These are phyloP conservation scores for Colletotrichum tamarilloi DNA, from an alignment of 2,329 filamentous ascomycete genomes.

Conservation along the genomic window DNA sequence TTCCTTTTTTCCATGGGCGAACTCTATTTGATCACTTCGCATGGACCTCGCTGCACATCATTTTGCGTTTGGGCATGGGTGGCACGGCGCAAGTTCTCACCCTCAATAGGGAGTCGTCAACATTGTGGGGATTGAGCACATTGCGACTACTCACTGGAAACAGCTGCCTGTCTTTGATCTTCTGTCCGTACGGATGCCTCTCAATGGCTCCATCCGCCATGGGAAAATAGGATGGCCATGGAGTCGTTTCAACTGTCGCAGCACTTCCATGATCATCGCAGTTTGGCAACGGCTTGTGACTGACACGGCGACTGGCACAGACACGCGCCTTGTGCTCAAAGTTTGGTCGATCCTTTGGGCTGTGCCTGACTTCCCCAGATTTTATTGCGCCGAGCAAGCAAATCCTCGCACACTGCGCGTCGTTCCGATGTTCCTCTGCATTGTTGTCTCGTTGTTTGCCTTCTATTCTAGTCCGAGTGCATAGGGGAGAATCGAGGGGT, in stretches of 20 bases:
- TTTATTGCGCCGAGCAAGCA: constrained; percentile 17
- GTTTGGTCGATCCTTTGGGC: constrained; percentile 5
- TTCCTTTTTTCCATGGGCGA: constrained; percentile 13
- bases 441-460: neutral
- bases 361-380: constrained; percentile 14
- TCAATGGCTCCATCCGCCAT: neutral
- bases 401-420: neutral
- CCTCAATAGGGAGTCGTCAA: neutral
- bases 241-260: neutral
- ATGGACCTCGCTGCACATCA: constrained; percentile 28
- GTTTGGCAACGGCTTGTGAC: neutral
- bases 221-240: neutral
- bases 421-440: neutral
- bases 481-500: neutral
- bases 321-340: neutral
- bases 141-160: constrained; percentile 11
- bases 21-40: constrained; percentile 14
- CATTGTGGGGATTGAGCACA: constrained; percentile 15
- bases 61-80: constrained; percentile 33
- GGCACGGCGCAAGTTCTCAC: constrained; percentile 19
- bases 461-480: neutral
- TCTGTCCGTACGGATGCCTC: neutral
- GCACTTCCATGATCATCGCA: neutral
- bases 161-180: constrained; percentile 4
- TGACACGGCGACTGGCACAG: neutral